phyloP scores from a whole-genome alignment of 345 rosid species.

The Eucalyptus polybractea region DNA sequence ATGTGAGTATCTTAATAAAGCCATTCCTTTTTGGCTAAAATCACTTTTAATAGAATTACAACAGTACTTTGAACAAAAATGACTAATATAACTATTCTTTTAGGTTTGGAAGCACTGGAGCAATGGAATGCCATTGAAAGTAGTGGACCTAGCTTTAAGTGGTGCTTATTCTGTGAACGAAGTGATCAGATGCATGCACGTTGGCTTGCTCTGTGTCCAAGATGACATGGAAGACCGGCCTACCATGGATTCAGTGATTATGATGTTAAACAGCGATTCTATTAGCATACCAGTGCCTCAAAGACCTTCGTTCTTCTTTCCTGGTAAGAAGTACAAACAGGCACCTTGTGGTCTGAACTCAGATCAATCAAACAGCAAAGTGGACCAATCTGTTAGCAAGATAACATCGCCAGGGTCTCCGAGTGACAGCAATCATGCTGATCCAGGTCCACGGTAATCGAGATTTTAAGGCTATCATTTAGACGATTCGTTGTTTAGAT shows the following conservation, averaged over 20 bases:
- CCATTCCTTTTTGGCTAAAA: background rate
- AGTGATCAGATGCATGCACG: constrained; percentile 6
- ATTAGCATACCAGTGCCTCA: constrained; percentile 1
- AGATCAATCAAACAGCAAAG: background rate
- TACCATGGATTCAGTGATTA: background rate
- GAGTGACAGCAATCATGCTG: background rate
- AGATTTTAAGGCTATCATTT: background rate
- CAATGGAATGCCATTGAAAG: background rate
- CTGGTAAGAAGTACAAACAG: constrained; percentile 4
- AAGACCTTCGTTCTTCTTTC: constrained; percentile 14
- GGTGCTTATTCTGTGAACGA: background rate
- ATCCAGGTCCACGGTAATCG: background rate
- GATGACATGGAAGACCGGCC: constrained; percentile 2
- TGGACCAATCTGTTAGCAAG: background rate
- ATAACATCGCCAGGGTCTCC: background rate
- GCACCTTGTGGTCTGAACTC: background rate
- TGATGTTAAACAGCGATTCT: constrained; percentile 4
- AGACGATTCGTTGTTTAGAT: background rate
- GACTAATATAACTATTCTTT: background rate
- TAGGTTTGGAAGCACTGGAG: constrained; percentile 14
- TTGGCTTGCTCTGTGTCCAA: constrained; percentile 16
- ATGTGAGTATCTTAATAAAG: background rate
- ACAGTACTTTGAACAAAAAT: background rate
- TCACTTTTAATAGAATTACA: background rate
- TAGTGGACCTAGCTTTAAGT: background rate